These are phyloP conservation scores for Ogataea glucozyma DNA, from an alignment of 805 yeast species.

Conservation along the genomic window DNA sequence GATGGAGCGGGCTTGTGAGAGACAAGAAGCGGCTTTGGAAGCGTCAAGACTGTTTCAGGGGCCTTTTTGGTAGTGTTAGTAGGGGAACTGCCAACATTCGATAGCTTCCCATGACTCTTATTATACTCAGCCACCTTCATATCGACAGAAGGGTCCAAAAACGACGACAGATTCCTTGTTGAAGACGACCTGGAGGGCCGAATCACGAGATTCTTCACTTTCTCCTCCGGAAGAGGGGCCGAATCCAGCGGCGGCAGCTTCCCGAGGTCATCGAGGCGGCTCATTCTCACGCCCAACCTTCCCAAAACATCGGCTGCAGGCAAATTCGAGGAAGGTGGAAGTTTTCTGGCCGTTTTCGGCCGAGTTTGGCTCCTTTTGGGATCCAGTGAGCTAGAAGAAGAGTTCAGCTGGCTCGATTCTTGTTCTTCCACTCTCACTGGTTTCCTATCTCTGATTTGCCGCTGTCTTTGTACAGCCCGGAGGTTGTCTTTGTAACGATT, in stretches of 20 bases:
- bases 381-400: constrained; percentile 22
- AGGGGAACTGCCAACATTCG: neutral
- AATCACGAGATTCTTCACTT: constrained; percentile 5
- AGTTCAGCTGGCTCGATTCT: neutral
- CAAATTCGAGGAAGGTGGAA: neutral
- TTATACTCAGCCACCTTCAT: constrained; percentile 26
- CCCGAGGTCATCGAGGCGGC: constrained; percentile 25
- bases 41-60: neutral
- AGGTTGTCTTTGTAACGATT: constrained; percentile 9
- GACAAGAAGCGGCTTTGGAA: constrained; percentile 13
- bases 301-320: constrained; percentile 20
- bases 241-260: constrained; percentile 6
- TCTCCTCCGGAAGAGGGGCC: constrained; percentile 2
- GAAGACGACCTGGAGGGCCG: constrained; percentile 30
- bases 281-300: constrained; percentile 31
- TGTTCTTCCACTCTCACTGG: neutral
- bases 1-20: constrained; percentile 29
- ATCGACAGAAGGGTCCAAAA: constrained; percentile 18
- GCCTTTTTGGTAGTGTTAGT: neutral
- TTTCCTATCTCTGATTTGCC: neutral
- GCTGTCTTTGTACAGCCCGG: constrained; percentile 7
- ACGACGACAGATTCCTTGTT: constrained; percentile 29
- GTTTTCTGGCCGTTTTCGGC: neutral
- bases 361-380: constrained; percentile 19
- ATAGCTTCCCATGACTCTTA: constrained; percentile 1